phyloP scores from a whole-genome alignment of 1,284 basidiomycete species.

The Vanrija humicola region DNA sequence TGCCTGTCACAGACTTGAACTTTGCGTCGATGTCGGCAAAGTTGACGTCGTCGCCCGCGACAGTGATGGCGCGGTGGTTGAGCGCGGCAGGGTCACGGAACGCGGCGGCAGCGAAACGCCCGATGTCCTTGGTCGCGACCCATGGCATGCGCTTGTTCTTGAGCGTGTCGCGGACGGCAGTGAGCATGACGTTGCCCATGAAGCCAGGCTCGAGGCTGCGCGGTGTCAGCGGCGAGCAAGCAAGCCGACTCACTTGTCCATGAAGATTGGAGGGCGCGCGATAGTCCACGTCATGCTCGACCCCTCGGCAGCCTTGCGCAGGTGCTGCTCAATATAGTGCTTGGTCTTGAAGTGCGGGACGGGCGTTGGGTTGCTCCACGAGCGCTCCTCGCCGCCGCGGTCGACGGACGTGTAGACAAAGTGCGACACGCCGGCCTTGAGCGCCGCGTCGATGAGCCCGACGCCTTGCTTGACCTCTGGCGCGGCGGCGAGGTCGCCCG shows the following conservation, averaged over 20 bases:
- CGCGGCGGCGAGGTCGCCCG: not conserved
- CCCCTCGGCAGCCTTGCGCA: conserved; percentile 3
- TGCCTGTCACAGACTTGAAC: conserved; percentile 14
- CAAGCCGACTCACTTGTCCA: conserved; percentile 15
- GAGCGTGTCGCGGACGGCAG: conserved; percentile 15
- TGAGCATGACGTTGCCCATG: conserved; percentile 18
- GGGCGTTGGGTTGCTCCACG: conserved; percentile 9
- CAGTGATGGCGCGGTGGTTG: conserved; percentile 12
- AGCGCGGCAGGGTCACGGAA: conserved; percentile 9
- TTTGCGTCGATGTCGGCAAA: conserved; percentile 18
- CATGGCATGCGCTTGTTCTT: conserved; percentile 21
- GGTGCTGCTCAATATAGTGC: conserved; percentile 13
- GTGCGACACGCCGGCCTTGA: conserved; percentile 46
- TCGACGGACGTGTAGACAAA: conserved; percentile 48
- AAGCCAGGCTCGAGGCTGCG: conserved; percentile 14
- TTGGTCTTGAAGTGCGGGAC: conserved; percentile 20
- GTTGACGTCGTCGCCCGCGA: conserved; percentile 26
- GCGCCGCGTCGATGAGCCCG: conserved; percentile 48
- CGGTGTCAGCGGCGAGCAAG: not conserved
- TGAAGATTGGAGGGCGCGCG: too few species aligned
- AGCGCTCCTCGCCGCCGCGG: conserved; percentile 24
- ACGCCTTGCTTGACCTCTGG: conserved; percentile 11
- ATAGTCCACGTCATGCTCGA: conserved; percentile 3
- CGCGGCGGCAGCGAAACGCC: conserved; percentile 19
- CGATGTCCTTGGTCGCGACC: conserved; percentile 24